A percentile compares a stretch with the other conserved stretches of the same genome.
phyloP scores from a whole-genome alignment of 345 rosid genomes.

The Populus deltoides region DNA sequence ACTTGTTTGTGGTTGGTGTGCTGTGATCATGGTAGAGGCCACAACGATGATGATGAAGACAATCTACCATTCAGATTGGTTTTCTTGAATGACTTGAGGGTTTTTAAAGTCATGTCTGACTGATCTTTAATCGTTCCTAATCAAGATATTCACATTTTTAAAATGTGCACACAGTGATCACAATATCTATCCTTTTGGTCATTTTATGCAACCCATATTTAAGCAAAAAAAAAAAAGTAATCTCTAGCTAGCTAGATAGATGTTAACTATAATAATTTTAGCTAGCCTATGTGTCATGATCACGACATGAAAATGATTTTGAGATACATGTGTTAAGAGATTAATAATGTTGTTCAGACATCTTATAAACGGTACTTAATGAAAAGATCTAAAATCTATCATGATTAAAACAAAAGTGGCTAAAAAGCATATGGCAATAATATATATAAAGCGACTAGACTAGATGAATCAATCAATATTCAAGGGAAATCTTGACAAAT shows the following conservation, averaged over 20 bases:
- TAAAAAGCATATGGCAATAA: conserved; percentile 16
- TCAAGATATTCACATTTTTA: neutral
- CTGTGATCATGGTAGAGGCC: conserved; percentile 3
- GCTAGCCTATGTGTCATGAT: neutral
- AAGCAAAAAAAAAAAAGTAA: too few relatives aligned
- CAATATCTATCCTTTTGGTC: neutral
- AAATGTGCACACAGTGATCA: neutral
- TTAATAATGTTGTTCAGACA: conserved; percentile 7
- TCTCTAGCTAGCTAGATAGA: neutral
- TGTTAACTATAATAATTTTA: neutral
- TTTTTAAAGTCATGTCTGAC: neutral
- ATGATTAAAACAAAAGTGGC: conserved; percentile 22
- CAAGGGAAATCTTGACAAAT: too few relatives aligned
- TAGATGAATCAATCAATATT: neutral
- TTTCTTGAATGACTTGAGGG: neutral
- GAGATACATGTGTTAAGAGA: neutral
- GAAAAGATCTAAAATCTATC: conserved; percentile 11
- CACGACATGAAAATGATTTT: neutral
- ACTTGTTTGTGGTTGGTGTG: conserved; percentile 4
- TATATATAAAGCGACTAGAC: neutral
- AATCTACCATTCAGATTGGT: conserved; percentile 13
- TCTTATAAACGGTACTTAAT: conserved; percentile 11
- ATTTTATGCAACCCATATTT: neutral
- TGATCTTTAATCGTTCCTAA: neutral
- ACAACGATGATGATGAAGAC: conserved; percentile 25